Conservation (phyloP, 768 basidiomycete genomes). For the Leucocoprinus birnbaumii region DNA sequence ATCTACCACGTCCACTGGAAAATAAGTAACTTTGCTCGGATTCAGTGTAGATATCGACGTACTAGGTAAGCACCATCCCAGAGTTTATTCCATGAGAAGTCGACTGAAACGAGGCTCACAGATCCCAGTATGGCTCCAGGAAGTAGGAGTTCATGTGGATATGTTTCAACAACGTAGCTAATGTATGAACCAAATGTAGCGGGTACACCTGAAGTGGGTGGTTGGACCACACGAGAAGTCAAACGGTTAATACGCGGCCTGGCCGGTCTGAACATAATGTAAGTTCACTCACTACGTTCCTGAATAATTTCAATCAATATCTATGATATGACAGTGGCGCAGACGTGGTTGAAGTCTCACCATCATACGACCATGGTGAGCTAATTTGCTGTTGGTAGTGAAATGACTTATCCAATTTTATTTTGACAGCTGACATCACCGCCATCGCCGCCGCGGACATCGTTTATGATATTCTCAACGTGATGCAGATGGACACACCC, state of each 20-base stretch:
- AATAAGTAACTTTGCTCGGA: conserved; percentile 27
- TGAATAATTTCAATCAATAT: not conserved
- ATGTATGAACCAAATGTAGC: no score
- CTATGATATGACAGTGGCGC: not conserved
- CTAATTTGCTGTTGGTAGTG: no score
- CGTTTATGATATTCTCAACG: conserved; percentile 28
- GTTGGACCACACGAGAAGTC: conserved; percentile 82
- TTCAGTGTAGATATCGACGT: not conserved
- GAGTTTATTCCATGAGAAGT: not conserved
- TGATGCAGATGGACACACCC: conserved; percentile 5
- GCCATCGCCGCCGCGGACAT: conserved; percentile 60
- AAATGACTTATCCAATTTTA: no score
- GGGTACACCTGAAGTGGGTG: conserved; percentile 83
- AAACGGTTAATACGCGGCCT: conserved; percentile 75
- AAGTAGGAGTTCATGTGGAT: not conserved
- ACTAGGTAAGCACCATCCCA: not conserved
- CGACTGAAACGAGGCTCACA: not conserved
- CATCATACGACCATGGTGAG: conserved; percentile 61
- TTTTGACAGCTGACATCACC: conserved; percentile 50
- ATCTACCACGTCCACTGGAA: not conserved
- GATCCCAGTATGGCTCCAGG: conserved; percentile 8
- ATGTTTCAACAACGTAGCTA: no score
- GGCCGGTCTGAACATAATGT: conserved; percentile 73
- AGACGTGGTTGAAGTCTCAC: conserved; percentile 84
- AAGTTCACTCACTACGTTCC: conserved; percentile 34